A percentile compares a stretch with the other conserved stretches of the same genome.
phyloP scores from a whole-genome alignment of 208 protist genomes.

The Trypanosoma theileri region DNA sequence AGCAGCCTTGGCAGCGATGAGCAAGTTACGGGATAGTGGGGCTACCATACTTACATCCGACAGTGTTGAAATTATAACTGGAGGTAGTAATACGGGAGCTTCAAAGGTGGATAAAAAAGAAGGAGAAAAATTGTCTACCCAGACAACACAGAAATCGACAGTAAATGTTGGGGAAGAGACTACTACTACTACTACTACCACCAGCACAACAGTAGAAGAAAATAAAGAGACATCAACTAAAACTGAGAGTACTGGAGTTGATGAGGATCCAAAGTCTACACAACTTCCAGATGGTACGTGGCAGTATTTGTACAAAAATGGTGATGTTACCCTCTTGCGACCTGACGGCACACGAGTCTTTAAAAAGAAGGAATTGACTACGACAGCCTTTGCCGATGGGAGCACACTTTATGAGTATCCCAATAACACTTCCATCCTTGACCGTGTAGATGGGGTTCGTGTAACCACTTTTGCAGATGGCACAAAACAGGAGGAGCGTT shows the following conservation, averaged over 20 bases:
- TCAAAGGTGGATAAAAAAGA: constrained; percentile 5
- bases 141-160: constrained; percentile 9
- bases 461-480: constrained; percentile 77
- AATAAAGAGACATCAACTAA: not conserved
- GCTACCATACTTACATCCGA: constrained; percentile 48
- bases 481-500: constrained; percentile 52
- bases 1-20: constrained; percentile 42
- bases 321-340: constrained; percentile 52
- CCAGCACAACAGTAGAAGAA: not conserved
- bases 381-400: constrained; percentile 64
- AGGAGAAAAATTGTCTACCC: constrained; percentile 10
- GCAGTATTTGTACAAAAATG: constrained; percentile 78
- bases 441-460: constrained; percentile 74
- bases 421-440: constrained; percentile 70
- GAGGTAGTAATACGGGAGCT: not conserved
- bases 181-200: not conserved
- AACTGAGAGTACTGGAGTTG: not conserved
- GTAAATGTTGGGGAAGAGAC: constrained; percentile 1
- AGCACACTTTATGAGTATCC: constrained; percentile 79
- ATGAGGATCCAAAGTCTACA: constrained; percentile 38
- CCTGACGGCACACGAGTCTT: constrained; percentile 66
- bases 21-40: constrained; percentile 52
- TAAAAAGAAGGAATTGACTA: constrained; percentile 51
- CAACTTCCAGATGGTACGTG: constrained; percentile 71
- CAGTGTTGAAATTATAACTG: constrained; percentile 34